Evolutionary conservation across 1,284 basidiomycete genomes (phyloP), one percentile per base, ranked within the genome.

Genomic region (Irpex sp.): DNA sequence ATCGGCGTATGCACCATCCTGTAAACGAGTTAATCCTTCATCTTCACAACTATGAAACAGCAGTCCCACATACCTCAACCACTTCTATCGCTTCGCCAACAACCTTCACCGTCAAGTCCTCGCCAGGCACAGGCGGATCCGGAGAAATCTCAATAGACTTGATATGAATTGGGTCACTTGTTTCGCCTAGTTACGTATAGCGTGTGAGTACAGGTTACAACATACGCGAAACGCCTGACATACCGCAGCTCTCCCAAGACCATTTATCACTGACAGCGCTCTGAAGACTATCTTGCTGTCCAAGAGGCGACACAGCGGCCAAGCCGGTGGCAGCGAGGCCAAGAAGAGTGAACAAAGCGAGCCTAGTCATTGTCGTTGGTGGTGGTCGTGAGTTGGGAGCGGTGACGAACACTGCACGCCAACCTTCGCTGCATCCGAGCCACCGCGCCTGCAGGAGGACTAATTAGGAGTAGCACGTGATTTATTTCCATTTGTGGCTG

Each of bases 1-100:
- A 68, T 95, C 87, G 8, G 90, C 95, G 70, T 86, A 92, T 36
- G 95, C 92, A n/a, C 95, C 95, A 7, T 95, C 89, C 94, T 97
- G n/a, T 7, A 11, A 0, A 57, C 6, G 7, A n/a, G 50, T 0
- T 50, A 47, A 67, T 3, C 66, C 31, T 54, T 39, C 35, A 51
- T 26, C 31, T 39, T 13, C 61, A 51, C n/a, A 26, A 51, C 37
- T 26, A 7, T 9, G 35, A n/a, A 21, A 11, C 15, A 50, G 33
- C 19, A 47, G 36, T 36, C 35, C n/a, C 8, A 70, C 80, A 33
- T 65, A 94, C 94, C 78, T 91, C 81, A 67, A 98, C 86, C 6
- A 66, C 71, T 64, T 87, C 76, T 17, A 75, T 70, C 0, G 88
- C 91, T 4, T 72, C 74, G 7, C 86, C 95, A 6, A 80, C 79